Evolutionary conservation across 176 grass and related monocot species (phyloP).

Genomic region (Aegilops bicornis): DNA sequence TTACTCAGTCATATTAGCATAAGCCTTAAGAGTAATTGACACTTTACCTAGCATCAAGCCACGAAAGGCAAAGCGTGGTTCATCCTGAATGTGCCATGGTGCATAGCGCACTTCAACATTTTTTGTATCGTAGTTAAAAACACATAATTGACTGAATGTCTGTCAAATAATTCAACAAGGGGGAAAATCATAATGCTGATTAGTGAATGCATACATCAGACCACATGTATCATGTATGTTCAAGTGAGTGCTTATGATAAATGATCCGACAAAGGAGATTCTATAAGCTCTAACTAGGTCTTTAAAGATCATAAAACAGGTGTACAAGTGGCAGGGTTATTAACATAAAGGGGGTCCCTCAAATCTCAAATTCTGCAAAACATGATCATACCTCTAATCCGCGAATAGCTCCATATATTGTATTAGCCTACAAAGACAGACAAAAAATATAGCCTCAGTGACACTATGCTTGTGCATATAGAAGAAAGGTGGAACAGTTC

Average conservation of each 20-base stretch:
- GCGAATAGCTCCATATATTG: constrained; percentile 83
- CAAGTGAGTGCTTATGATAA: neutral
- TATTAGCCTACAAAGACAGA: constrained; percentile 66
- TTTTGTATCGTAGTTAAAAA: constrained; percentile 87
- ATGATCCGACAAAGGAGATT: neutral
- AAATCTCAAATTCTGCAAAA: neutral
- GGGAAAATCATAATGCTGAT: neutral
- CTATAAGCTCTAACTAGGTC: neutral
- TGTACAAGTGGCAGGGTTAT: neutral
- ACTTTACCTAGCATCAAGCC: constrained; percentile 65
- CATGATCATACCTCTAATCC: constrained; percentile 75
- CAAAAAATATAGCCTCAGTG: constrained; percentile 16
- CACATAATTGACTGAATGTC: constrained; percentile 95
- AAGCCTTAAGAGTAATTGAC: neutral
- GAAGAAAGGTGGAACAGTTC: neutral
- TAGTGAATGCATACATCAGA: neutral
- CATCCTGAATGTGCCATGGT: constrained; percentile 94
- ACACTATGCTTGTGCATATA: constrained; percentile 10
- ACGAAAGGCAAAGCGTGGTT: constrained; percentile 81
- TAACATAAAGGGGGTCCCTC: neutral
- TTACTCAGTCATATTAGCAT: neutral
- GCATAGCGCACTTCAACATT: constrained; percentile 73
- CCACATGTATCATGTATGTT: neutral
- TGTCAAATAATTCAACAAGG: constrained; percentile 34
- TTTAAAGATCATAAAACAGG: neutral